Evolutionary conservation across 2,329 filamentous ascomycete genomes (phyloP).

Genomic region (Aschersonia sp.): DNA sequence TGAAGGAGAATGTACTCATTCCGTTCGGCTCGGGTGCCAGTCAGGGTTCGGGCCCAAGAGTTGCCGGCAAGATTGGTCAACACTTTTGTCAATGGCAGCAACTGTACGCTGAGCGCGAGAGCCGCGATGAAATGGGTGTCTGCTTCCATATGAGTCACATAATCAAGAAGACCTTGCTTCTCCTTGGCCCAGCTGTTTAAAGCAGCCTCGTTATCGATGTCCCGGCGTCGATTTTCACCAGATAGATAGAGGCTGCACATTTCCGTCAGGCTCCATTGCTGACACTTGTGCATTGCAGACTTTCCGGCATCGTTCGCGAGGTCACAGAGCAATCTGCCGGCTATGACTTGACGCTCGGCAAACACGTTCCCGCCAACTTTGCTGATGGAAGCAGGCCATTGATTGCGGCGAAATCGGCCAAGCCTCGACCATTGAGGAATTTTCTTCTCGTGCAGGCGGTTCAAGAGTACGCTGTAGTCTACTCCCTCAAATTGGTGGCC

Average conservation of each 20-base stretch:
- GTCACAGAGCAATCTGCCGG: conserved; percentile 84
- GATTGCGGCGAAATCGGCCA: conserved; percentile 64
- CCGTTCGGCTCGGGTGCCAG: conserved; percentile 87
- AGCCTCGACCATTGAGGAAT: conserved; percentile 91
- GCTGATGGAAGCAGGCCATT: conserved; percentile 79
- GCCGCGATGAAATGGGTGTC: conserved; percentile 95
- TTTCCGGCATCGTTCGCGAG: conserved; percentile 93
- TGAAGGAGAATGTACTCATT: conserved; percentile 99
- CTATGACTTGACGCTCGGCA: conserved; percentile 76
- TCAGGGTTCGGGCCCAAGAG: conserved; percentile 92
- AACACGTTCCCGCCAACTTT: conserved; percentile 84
- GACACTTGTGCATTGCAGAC: conserved; percentile 91
- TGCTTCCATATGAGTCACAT: conserved; percentile 82
- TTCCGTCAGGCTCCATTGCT: conserved; percentile 94
- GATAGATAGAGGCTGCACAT: conserved; percentile 89
- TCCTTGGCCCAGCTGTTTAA: conserved; percentile 69
- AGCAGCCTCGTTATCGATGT: conserved; percentile 78
- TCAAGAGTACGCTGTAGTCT: conserved; percentile 83
- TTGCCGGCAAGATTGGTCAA: conserved; percentile 94
- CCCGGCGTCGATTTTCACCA: conserved; percentile 55
- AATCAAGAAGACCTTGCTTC: conserved; percentile 79
- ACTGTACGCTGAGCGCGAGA: conserved; percentile 74
- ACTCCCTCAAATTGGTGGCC: conserved; percentile 96
- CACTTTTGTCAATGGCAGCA: conserved; percentile 86
- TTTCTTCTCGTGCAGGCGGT: conserved; percentile 75